phyloP scores from a whole-genome alignment of 441 rosid genomes.

The Arabidopsis lyrata region DNA sequence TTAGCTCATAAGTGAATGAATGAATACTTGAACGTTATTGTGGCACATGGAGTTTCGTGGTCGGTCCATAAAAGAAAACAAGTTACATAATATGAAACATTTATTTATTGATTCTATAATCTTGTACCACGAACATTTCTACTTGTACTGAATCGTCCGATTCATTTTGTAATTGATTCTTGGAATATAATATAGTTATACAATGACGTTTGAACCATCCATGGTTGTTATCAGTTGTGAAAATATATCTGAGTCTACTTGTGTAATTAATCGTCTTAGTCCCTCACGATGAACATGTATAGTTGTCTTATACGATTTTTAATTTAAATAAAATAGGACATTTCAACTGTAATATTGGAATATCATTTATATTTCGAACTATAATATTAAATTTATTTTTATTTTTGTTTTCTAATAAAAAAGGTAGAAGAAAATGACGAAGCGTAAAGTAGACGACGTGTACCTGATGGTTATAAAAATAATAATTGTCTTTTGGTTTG shows the following conservation, averaged over 20 bases:
- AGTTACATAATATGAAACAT: conserved; percentile 20
- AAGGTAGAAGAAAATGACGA: conserved; percentile 14
- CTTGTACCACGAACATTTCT: conserved; percentile 1
- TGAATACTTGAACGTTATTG: conserved; percentile 22
- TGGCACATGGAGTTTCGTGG: conserved; percentile 38
- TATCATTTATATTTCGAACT: conserved; percentile 6
- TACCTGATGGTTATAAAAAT: conserved; percentile 21
- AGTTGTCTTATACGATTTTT: conserved; percentile 1
- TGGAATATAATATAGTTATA: conserved; percentile 6
- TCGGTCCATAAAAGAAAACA: conserved; percentile 33
- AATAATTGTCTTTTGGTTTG: neutral
- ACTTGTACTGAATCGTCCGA: neutral
- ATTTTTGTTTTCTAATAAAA: neutral
- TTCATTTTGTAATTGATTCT: neutral
- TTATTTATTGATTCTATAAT: conserved; percentile 9
- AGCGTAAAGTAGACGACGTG: neutral
- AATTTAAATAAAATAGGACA: conserved; percentile 7
- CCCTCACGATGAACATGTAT: neutral
- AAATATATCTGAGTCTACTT: conserved; percentile 23
- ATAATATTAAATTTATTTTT: neutral
- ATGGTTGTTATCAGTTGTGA: conserved; percentile 32
- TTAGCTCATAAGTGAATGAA: conserved; percentile 8
- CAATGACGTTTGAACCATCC: conserved; percentile 36
- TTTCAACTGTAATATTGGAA: conserved; percentile 31
- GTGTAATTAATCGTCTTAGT: conserved; percentile 33